These are phyloP conservation scores for Solidago caesia DNA, from an alignment of 129 eudicot species.

Conservation along the genomic window DNA sequence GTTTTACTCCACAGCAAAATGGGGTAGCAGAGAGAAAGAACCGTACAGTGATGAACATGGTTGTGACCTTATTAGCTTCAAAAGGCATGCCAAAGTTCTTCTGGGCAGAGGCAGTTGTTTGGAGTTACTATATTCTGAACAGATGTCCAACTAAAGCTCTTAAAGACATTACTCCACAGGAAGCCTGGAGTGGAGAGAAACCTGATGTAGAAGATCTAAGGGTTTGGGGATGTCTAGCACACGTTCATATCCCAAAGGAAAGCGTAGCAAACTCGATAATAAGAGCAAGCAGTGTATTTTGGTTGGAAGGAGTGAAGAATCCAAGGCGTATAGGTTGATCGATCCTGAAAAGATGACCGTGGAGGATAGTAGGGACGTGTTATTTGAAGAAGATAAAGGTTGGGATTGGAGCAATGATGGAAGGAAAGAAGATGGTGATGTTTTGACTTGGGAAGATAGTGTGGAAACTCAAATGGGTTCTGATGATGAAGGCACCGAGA, in stretches of 20 bases:
- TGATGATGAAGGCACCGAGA: no score
- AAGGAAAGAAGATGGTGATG: no score
- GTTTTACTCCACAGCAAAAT: not conserved
- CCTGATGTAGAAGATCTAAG: not conserved
- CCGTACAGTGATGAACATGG: not conserved
- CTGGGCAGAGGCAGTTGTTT: not conserved
- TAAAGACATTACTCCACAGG: conserved; percentile 5
- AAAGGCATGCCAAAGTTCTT: not conserved
- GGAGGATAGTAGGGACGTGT: not conserved
- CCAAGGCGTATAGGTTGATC: not conserved
- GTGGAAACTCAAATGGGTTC: no score
- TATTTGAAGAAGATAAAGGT: not conserved
- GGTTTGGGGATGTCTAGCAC: conserved; percentile 3
- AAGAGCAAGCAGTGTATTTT: not conserved
- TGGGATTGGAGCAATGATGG: no score
- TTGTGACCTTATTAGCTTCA: not conserved
- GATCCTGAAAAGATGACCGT: not conserved
- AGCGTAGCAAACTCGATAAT: not conserved
- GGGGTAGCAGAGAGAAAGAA: not conserved
- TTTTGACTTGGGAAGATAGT: no score
- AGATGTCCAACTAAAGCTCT: not conserved
- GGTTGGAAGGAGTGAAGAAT: not conserved
- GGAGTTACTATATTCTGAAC: not conserved
- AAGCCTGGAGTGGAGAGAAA: conserved; percentile 16
- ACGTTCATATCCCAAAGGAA: conserved; percentile 9